Evolutionary conservation across 2,329 filamentous ascomycete species (phyloP), one percentile per base, ranked within the genome.

Genomic region (Penicillium sp.): DNA sequence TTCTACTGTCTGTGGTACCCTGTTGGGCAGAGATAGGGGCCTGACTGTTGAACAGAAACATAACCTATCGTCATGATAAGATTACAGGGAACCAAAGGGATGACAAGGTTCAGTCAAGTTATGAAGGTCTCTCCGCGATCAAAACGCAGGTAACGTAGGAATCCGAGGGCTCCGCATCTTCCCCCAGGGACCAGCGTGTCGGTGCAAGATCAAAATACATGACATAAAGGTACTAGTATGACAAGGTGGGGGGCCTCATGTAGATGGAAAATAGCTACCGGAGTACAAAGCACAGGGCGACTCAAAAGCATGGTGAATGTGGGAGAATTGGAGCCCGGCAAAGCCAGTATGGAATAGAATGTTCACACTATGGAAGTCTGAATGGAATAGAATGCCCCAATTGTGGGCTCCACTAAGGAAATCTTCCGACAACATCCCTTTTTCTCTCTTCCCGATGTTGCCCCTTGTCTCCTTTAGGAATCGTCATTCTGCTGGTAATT

Each of bases 81-180:
- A 14, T 14, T 12, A 33, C 5, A 50, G 48, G 48, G 48, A 43
- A 14, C 7, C 6, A 33, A 9, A 50, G 48, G 48, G 48, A 43
- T 50, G 29, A 41, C 48, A 57, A 58, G 43, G 58, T 53, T 54
- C 55, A 56, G 57, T 47, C 44, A 35, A 57, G 45, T 53, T 51
- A 53, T 48, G 49, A 35, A 46, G 50, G 50, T 43, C 26, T 43
- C 26, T 35, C 20, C 45, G 56, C 58, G 61, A 60, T 61, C 61
- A 54, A 62, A 66, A 47, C 49, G 49, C 41, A 40, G 15, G 20
- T 12, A 33, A 61, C 54, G 51, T 57, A 59, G 53, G 56, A 65
- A 60, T 62, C 56, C 53, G 59, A 58, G 51, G 53, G 60, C 60
- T 67, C 66, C 66, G 67, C 65, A 66, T 61, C 60, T 52, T 60